Evolutionary conservation across 139 green algal species (phyloP), one percentile per base, ranked within the genome.

Genomic region (Tetraselmis chui): DNA sequence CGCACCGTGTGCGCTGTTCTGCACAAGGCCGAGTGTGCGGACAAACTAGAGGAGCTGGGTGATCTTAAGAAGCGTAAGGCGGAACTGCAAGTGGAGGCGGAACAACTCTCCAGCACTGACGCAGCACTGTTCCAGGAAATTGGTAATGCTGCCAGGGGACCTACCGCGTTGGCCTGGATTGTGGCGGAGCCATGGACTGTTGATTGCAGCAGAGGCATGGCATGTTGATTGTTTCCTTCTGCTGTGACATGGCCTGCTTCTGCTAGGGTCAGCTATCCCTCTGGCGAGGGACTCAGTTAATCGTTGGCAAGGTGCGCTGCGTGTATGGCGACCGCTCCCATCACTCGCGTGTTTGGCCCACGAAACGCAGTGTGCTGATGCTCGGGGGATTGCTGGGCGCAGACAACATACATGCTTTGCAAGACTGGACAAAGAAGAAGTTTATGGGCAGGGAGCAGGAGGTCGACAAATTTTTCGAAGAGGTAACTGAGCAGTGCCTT

Each of bases 371-470:
- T 32, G 80, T 5, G 74, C 30, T 26, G 29, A 26, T 67, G 74
- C 26, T 29, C 5, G 30, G 1, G 28, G 26, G 74, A 31, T 80
- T 24, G 80, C 59, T 25, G 80, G 80, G 58, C 22, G 32, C 27
- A 28, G 77, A 81, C 77, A 81, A 81, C 77, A 32, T 81, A 18
- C 2, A 67, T 2, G 22, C 25, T 5, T 18, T 77, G 27, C 5
- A 84, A 30, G 75, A 74, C 80, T 84, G 80, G 80, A 80, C 59
- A 11, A 84, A 84, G 29, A 80, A 80, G 80, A 84, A 84, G 75
- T 84, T 84, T 45, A 18, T 76, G 80, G 80, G 80, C 23, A 30
- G 75, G 30, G 59, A 76, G 31, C 28, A 45, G 75, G 80, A 84
- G 18, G 32, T 84, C 5, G 75, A 79, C 25, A 26, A 30, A 23